Conservation (phyloP, 768 basidiomycete genomes). For the Mycena vulgaris region DNA sequence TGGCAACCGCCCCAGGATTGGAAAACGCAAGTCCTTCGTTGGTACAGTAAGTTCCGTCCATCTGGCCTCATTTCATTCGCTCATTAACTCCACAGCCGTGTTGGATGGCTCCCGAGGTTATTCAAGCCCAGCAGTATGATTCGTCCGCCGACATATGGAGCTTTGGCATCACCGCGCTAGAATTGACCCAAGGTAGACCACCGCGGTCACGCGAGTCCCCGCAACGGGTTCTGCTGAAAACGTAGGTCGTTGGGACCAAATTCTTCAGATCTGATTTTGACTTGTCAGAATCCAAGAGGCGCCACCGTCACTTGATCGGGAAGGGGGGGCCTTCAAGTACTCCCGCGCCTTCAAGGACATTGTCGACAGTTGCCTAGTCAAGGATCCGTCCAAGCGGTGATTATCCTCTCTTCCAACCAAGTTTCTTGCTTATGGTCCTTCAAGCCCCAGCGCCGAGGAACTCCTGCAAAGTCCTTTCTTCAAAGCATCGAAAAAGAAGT, state of each 20-base stretch:
- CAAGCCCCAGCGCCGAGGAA: constrained; percentile 82
- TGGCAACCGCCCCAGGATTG: constrained; percentile 61
- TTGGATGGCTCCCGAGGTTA: constrained; percentile 98
- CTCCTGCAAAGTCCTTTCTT: constrained; percentile 88
- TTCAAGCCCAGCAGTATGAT: constrained; percentile 88
- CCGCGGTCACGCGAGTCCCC: constrained; percentile 87
- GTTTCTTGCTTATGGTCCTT: constrained; percentile 2
- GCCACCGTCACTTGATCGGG: constrained; percentile 83
- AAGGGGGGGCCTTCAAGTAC: constrained; percentile 81
- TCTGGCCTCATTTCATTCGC: neutral
- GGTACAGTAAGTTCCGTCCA: constrained; percentile 75
- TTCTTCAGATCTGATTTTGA: constrained; percentile 6
- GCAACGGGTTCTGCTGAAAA: constrained; percentile 81
- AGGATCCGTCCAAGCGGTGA: constrained; percentile 86
- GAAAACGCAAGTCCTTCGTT: constrained; percentile 93
- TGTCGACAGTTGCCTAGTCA: constrained; percentile 85
- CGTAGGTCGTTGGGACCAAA: constrained; percentile 58
- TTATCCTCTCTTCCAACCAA: constrained; percentile 8
- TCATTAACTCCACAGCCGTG: constrained; percentile 69
- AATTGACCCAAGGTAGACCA: constrained; percentile 89
- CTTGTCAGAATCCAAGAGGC: constrained; percentile 76
- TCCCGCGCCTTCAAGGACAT: constrained; percentile 88
- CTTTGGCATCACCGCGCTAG: constrained; percentile 95
- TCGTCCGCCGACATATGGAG: constrained; percentile 95
- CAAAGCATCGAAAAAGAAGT: constrained; percentile 82